A percentile compares a stretch with the other conserved stretches of the same genome.
These are phyloP conservation scores for Abortiporus biennis DNA, from an alignment of 1,284 basidiomycete genomes.

Conservation along the genomic window DNA sequence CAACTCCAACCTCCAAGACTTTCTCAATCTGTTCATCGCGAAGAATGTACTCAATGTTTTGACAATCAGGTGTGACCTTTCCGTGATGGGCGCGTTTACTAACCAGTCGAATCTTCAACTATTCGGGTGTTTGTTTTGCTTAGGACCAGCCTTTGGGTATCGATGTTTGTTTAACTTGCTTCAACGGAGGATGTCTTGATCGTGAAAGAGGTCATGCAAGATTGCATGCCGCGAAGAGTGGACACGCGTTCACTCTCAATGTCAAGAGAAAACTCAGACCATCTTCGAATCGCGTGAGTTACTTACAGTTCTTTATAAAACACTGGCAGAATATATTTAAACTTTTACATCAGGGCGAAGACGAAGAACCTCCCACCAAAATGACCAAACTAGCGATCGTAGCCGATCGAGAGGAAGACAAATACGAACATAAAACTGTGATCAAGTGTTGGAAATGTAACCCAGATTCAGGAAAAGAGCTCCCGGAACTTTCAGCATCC, in stretches of 20 bases:
- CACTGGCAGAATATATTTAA: not conserved
- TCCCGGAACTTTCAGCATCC: conserved; percentile 33
- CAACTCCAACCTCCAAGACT: conserved; percentile 34
- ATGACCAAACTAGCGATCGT: conserved; percentile 87
- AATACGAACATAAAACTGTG: conserved; percentile 67
- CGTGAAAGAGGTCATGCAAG: conserved; percentile 62
- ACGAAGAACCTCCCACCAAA: conserved; percentile 79
- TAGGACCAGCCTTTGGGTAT: conserved; percentile 76
- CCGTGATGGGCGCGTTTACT: not conserved
- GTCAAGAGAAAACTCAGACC: conserved; percentile 74
- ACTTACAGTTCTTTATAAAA: not conserved
- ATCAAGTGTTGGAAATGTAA: conserved; percentile 80
- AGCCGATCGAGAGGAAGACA: conserved; percentile 85
- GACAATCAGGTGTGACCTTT: conserved; percentile 74
- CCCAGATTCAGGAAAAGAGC: conserved; percentile 41
- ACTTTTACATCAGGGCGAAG: conserved; percentile 32
- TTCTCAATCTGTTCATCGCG: conserved; percentile 65
- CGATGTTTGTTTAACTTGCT: conserved; percentile 89
- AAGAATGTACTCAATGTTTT: conserved; percentile 96
- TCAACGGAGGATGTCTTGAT: conserved; percentile 85
- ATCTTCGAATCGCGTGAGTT: conserved; percentile 58
- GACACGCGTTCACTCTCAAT: conserved; percentile 79
- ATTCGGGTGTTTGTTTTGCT: conserved; percentile 4
- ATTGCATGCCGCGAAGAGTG: conserved; percentile 65
- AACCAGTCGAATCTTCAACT: not conserved